Percentiles rank a stretch among this genome's conserved stretches.
These are phyloP conservation scores for Petunia secreta DNA, from an alignment of 257 asterid genomes.

Conservation along the genomic window DNA sequence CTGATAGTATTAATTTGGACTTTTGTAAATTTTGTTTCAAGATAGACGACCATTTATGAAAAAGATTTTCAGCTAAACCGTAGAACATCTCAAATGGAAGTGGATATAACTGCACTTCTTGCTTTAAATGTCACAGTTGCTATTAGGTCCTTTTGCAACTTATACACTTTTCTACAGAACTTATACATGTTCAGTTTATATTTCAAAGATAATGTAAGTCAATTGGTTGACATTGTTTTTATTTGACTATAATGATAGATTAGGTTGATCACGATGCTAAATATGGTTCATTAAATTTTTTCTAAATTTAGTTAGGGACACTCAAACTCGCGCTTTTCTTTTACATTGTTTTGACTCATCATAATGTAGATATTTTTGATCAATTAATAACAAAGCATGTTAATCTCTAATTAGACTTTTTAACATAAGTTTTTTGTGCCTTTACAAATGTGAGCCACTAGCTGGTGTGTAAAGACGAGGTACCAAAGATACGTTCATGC, in stretches of 20 bases:
- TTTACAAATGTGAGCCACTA: neutral
- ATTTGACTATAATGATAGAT: neutral
- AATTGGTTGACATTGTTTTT: neutral
- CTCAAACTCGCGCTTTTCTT: neutral
- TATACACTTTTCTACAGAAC: neutral
- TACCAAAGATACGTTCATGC: neutral
- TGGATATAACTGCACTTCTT: conserved; percentile 34
- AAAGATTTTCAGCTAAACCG: neutral
- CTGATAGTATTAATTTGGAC: neutral
- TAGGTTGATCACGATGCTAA: neutral
- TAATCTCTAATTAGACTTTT: neutral
- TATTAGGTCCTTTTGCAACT: conserved; percentile 33
- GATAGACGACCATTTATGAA: neutral
- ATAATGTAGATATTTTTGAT: neutral
- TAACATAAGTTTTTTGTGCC: neutral
- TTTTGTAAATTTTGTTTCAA: neutral
- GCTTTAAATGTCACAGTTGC: conserved; percentile 20
- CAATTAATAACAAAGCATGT: neutral
- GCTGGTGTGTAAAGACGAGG: neutral
- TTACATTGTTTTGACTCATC: neutral
- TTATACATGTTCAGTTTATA: neutral
- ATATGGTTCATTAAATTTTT: neutral
- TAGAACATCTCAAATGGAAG: conserved; percentile 41
- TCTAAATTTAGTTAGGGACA: neutral
- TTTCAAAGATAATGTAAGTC: neutral